Base-by-base conservation (phyloP, 352 stramenopile genomes). In the Pythium insidiosum region DNA sequence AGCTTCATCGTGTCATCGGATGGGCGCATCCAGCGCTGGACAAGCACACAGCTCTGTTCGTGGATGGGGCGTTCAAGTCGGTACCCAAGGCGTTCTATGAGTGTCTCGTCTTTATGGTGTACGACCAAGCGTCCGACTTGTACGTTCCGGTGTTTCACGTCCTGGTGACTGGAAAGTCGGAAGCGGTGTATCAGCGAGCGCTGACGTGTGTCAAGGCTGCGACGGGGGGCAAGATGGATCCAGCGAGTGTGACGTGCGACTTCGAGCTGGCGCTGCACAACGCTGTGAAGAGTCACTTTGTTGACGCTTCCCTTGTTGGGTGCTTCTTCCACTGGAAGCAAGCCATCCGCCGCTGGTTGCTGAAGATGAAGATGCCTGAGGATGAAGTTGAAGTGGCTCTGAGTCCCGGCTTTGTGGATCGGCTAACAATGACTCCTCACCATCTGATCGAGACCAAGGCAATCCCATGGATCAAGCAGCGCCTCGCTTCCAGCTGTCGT, bases 21-120 rank as follows among this genome's bases (percentile, higher is more conserved):
- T 65, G 41, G 47, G 50, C 60, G 0, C 59, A 56, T 25, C 43
- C 59, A 16, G 9, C 23, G 2, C 40, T 59, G 2, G 47, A 56
- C 16, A 38, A 42, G 3, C 28, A 29, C 12, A 58, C 47, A 5
- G 42, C 46, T 0, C 11, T 67, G 3, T 66, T 66, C 21, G 23
- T 66, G 1, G 57, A 72, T 36, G 57, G 57, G 22, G 48, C 38
- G 7, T 54, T 54, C 38, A 28, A 24, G 1, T 26, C 6, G 1
- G 35, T 43, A 6, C 45, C 45, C 4, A 35, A 18, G 6, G 16
- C n/a, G 13, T 53, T 44, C 21, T 44, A 39, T 19, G 37, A 45
- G 29, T 34, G 24, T 19, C 2, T 42, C 23, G 30, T 40, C 16
- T 9, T 44, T 6, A 54, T 54, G 47, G 37, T 44, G 4, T 47